These are phyloP conservation scores for Xylaria nigripes DNA, from an alignment of 495 filamentous ascomycete genomes.

Conservation along the genomic window DNA sequence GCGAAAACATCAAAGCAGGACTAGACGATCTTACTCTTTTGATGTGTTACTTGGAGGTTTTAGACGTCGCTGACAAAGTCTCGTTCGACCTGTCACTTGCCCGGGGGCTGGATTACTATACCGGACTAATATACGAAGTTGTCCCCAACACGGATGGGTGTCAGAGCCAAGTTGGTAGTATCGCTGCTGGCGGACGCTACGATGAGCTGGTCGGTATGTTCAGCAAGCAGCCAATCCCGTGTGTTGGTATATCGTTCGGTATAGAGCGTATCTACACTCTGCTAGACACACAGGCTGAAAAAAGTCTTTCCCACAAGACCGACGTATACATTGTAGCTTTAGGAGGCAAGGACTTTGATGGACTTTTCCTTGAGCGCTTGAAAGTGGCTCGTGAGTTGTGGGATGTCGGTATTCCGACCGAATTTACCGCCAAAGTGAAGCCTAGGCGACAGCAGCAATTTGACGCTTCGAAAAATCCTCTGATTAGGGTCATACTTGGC, in stretches of 20 bases:
- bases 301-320: constrained; percentile 43
- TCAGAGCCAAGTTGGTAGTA: constrained; percentile 51
- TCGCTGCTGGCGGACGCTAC: constrained; percentile 73
- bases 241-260: constrained; percentile 76
- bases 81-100: constrained; percentile 44
- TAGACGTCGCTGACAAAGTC: constrained; percentile 46
- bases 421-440: constrained; percentile 74
- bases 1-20: constrained; percentile 55
- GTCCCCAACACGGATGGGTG: constrained; percentile 58
- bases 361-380: constrained; percentile 72
- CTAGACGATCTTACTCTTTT: constrained; percentile 63
- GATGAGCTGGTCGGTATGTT: constrained; percentile 79
- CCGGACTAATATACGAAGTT: constrained; percentile 75
- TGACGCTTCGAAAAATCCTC: constrained; percentile 69
- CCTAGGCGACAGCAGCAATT: constrained; percentile 73
- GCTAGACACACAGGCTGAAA: constrained; percentile 57
- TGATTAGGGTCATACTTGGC: constrained; percentile 72
- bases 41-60: constrained; percentile 62
- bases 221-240: constrained; percentile 62
- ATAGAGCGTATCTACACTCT: constrained; percentile 78
- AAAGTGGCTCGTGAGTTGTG: constrained; percentile 60
- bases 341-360: constrained; percentile 68
- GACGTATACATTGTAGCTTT: constrained; percentile 80
- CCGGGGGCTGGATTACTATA: constrained; percentile 74
- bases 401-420: constrained; percentile 67